phyloP scores from a whole-genome alignment of 2,329 filamentous ascomycete genomes.

The Neonectria ditissima region DNA sequence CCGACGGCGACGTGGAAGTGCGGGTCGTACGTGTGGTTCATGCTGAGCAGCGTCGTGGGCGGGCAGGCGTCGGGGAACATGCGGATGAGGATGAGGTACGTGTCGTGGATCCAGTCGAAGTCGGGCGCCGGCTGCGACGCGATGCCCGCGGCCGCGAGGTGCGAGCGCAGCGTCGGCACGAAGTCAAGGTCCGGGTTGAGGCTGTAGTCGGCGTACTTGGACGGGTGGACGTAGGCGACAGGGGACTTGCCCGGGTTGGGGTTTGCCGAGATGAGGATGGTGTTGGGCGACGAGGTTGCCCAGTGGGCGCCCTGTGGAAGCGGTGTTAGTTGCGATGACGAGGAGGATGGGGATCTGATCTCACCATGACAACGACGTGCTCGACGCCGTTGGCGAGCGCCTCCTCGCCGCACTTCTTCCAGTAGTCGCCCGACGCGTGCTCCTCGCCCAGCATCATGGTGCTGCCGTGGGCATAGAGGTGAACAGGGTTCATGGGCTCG shows the following conservation, averaged over 20 bases:
- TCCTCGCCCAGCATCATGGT: conserved; percentile 45
- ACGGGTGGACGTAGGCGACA: conserved; percentile 74
- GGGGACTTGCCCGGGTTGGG: conserved; percentile 70
- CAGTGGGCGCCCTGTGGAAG: conserved; percentile 70
- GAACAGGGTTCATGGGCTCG: conserved; percentile 34
- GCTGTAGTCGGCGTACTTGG: conserved; percentile 72
- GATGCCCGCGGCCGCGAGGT: conserved; percentile 18
- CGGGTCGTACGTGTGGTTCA: conserved; percentile 41
- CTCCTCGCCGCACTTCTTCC: conserved; percentile 41
- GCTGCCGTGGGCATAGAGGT: conserved; percentile 42
- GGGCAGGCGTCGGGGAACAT: conserved; percentile 77
- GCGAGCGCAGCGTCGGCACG: conserved; percentile 17
- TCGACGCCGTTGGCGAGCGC: conserved; percentile 37
- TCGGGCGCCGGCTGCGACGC: conserved; percentile 39
- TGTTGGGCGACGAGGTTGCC: conserved; percentile 61
- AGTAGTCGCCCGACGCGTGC: conserved; percentile 34
- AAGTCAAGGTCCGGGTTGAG: conserved; percentile 68
- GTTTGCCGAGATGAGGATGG: conserved; percentile 71
- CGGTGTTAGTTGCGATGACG: too few relatives aligned
- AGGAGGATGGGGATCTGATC: neutral
- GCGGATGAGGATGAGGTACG: conserved; percentile 74
- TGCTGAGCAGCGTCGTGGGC: conserved; percentile 63
- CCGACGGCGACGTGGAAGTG: conserved; percentile 42
- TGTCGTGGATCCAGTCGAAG: conserved; percentile 81
- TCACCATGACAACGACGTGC: conserved; percentile 39